These are phyloP conservation scores for Sophora flavescens DNA, from an alignment of 306 rosid species.

Conservation along the genomic window DNA sequence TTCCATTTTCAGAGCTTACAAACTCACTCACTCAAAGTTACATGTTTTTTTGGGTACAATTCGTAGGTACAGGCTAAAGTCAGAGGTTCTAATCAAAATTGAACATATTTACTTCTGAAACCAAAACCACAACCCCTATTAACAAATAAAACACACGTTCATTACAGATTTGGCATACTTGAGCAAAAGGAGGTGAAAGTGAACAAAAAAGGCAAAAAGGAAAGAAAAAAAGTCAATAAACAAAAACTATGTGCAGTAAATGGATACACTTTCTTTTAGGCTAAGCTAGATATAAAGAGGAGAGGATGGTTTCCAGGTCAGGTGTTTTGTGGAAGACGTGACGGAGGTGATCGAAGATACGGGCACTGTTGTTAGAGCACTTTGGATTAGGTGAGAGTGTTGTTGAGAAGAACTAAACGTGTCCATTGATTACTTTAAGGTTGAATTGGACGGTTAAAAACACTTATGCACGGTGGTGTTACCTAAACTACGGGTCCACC, in stretches of 20 bases:
- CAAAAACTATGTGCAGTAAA: neutral
- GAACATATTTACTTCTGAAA: neutral
- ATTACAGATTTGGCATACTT: conserved; percentile 39
- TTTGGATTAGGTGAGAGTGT: too few species aligned
- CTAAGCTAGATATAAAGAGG: conserved; percentile 42
- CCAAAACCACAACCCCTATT: too few species aligned
- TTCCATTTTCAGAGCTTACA: conserved; percentile 48
- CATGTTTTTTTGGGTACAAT: neutral
- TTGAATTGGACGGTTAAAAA: too few species aligned
- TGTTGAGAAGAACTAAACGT: too few species aligned
- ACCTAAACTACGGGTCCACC: too few species aligned
- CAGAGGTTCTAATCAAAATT: conserved; percentile 11
- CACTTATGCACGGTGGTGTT: too few species aligned
- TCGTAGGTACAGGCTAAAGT: conserved; percentile 25
- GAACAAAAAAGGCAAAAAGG: neutral
- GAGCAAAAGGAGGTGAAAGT: neutral
- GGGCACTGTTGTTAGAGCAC: too few species aligned
- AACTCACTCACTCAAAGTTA: neutral
- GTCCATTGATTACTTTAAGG: too few species aligned
- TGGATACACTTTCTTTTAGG: conserved; percentile 44
- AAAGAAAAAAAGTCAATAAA: neutral
- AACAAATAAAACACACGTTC: conserved; percentile 34
- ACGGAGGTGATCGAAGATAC: conserved; percentile 83
- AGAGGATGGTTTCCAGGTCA: conserved; percentile 40
- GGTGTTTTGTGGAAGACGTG: conserved; percentile 79